Evolutionary conservation across 2,329 filamentous ascomycete genomes (phyloP), one percentile per base, ranked within the genome.

Genomic region (Thermoascus crustaceus): DNA sequence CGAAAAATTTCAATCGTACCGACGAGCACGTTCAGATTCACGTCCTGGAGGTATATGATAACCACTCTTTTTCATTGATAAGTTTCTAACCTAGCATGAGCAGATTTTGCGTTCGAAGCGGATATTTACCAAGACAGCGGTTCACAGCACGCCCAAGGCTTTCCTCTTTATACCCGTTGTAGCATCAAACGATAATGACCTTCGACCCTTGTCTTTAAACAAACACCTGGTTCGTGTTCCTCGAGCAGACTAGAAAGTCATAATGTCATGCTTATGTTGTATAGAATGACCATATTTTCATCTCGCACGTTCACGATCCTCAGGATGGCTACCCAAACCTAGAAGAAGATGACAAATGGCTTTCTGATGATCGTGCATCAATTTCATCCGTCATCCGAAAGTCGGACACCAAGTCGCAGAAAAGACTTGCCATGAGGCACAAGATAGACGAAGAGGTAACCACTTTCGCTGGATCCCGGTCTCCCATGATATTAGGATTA

Each of bases 101-200:
- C 32, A 94, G 72, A 75, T 96, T 7, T 76, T 96, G 37, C 80
- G 85, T 35, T 84, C 81, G 0, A 80, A 77, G 40, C 78, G 85
- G 42, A 78, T 94, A 51, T 83, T 82, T 52, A 87, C 82, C 2
- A 76, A 79, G 42, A 84, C 78, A 2, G 77, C 79, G 13, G 76
- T 86, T 29, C 78, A 93, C 48, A 68, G 73, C 23, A 81, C 83
- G 0, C 86, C 87, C 0, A 80, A 78, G 52, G 73, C 77, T 18
- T 94, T 95, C 54, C 66, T 95, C 17, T 79, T 95, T 44, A 66
- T 94, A 19, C 81, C 85, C 1, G 65, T 94, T n/a, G 64, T 87
- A 26, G 42, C 46, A 2, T 61, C 63, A 7, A 43, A 52, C n/a
- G 44, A 46, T 3, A 52, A 52, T 23, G 52, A 53, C 10, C 44